A percentile compares a stretch with the other conserved stretches of the same genome.
These are phyloP conservation scores for Lipomyces mesembrius DNA, from an alignment of 805 yeast genomes.

Conservation along the genomic window DNA sequence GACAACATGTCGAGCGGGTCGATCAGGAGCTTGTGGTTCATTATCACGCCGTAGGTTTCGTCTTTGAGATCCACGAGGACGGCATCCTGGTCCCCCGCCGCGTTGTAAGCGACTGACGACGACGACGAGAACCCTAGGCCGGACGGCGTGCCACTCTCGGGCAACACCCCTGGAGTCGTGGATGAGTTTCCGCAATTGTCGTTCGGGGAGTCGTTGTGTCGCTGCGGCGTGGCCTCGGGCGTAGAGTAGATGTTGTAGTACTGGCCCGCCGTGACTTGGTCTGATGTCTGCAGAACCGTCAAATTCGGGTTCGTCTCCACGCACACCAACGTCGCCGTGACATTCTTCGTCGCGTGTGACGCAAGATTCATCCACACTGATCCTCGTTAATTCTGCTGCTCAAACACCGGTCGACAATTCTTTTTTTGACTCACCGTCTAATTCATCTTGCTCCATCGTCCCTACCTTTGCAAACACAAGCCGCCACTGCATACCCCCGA, in stretches of 20 bases:
- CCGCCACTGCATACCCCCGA: conserved; percentile 43
- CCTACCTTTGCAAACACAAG: conserved; percentile 47
- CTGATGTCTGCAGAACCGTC: conserved; percentile 29
- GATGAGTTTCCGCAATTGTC: too few species aligned
- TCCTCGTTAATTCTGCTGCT: too few species aligned
- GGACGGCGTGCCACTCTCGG: not conserved
- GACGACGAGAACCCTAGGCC: not conserved
- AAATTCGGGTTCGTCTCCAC: conserved; percentile 31
- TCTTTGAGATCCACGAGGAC: conserved; percentile 43
- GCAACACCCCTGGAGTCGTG: too few species aligned
- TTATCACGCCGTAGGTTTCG: conserved; percentile 42
- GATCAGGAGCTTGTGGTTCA: conserved; percentile 30
- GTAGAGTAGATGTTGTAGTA: conserved; percentile 17
- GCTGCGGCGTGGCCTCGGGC: conserved; percentile 20
- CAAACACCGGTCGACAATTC: too few species aligned
- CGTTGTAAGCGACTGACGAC: conserved; percentile 9
- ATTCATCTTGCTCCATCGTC: conserved; percentile 44
- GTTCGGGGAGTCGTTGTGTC: conserved; percentile 42
- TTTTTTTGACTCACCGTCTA: conserved; percentile 24
- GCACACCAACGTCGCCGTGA: conserved; percentile 20
- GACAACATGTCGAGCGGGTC: conserved; percentile 24
- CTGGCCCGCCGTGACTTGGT: conserved; percentile 17
- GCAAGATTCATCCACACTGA: conserved; percentile 35
- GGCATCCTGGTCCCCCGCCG: conserved; percentile 32
- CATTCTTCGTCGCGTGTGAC: conserved; percentile 20